Evolutionary conservation across 2,329 filamentous ascomycete genomes (phyloP).

Genomic region (Neonectria coccinea): DNA sequence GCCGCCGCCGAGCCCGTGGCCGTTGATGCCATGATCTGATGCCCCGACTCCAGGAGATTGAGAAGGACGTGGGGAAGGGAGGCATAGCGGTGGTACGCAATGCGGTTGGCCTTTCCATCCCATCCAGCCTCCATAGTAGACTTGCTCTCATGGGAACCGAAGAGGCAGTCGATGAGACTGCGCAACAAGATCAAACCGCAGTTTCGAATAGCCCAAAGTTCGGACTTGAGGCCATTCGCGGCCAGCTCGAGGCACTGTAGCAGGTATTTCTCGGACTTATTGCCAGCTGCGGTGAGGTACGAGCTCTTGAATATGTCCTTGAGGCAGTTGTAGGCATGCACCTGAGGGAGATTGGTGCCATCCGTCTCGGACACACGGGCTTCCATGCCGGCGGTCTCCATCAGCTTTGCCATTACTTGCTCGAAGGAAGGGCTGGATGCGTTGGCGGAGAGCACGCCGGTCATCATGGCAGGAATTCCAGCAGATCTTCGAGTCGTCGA

Average conservation of each 20-base stretch:
- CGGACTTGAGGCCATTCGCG: conserved; percentile 80
- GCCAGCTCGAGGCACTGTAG: conserved; percentile 82
- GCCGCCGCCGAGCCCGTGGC: conserved; percentile 56
- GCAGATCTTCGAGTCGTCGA: conserved; percentile 92
- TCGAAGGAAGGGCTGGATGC: conserved; percentile 70
- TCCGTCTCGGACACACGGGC: conserved; percentile 68
- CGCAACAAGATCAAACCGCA: conserved; percentile 91
- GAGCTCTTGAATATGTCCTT: conserved; percentile 93
- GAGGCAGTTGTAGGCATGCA: conserved; percentile 93
- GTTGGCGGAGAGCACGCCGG: conserved; percentile 80
- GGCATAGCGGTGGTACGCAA: conserved; percentile 78
- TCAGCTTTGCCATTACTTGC: conserved; percentile 72
- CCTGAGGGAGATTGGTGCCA: conserved; percentile 81
- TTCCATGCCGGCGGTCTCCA: conserved; percentile 67
- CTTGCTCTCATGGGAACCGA: conserved; percentile 82
- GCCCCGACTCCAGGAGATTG: conserved; percentile 68
- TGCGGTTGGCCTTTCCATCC: conserved; percentile 72
- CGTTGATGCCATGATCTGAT: conserved; percentile 56
- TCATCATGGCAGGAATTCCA: conserved; percentile 88
- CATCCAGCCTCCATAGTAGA: conserved; percentile 69
- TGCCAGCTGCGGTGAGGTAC: conserved; percentile 77
- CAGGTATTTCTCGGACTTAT: conserved; percentile 78
- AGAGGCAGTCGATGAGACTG: conserved; percentile 82
- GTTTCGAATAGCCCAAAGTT: conserved; percentile 94
- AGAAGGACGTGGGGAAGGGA: conserved; percentile 73